Conservation (phyloP, 306 rosid genomes). For the Vicia faba region DNA sequence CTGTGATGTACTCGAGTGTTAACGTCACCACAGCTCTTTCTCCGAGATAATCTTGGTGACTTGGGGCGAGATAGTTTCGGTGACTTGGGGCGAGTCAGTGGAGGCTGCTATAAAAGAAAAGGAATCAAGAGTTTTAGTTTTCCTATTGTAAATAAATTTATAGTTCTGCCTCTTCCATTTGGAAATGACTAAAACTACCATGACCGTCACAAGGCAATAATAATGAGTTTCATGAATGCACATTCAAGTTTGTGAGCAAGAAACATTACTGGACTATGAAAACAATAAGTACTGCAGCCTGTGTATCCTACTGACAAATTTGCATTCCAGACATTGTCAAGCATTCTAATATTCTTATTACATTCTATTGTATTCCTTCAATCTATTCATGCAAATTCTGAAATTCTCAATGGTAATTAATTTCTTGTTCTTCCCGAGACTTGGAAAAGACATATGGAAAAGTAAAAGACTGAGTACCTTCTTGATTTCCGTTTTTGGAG, state of each 20-base stretch:
- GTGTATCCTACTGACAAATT: constrained; percentile 8
- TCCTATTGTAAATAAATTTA: constrained; percentile 14
- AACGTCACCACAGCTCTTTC: constrained; percentile 88
- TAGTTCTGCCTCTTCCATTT: neutral
- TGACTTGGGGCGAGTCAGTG: constrained; percentile 88
- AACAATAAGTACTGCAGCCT: constrained; percentile 6
- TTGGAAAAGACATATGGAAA: constrained; percentile 12
- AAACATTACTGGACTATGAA: constrained; percentile 9
- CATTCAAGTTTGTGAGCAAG: neutral
- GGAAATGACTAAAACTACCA: constrained; percentile 16
- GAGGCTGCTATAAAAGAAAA: constrained; percentile 60
- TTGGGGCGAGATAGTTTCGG: constrained; percentile 86
- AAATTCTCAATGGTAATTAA: constrained; percentile 17
- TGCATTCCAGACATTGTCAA: constrained; percentile 14
- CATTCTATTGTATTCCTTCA: constrained; percentile 7
- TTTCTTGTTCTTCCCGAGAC: constrained; percentile 21
- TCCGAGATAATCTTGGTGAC: constrained; percentile 81
- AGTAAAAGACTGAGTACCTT: constrained; percentile 57
- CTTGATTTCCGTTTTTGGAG: constrained; percentile 79
- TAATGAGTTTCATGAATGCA: constrained; percentile 10
- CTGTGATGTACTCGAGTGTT: constrained; percentile 64
- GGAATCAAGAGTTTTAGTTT: constrained; percentile 9
- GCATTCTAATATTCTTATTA: neutral
- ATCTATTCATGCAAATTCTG: constrained; percentile 15
- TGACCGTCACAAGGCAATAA: constrained; percentile 29